Evolutionary conservation across 495 filamentous ascomycete genomes (phyloP).

Genomic region (Baudoinia panamericana): DNA sequence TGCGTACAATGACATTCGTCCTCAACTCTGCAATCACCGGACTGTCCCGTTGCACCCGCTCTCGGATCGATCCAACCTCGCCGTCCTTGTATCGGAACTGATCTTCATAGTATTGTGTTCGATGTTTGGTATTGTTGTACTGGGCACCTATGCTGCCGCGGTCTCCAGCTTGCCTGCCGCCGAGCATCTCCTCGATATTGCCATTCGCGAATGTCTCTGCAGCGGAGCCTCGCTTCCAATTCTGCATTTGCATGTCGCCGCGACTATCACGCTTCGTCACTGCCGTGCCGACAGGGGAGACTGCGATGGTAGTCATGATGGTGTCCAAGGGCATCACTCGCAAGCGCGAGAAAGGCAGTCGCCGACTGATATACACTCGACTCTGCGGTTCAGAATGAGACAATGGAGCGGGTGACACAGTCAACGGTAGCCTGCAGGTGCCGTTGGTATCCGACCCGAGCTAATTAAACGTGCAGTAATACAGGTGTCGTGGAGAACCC

Average conservation of each 20-base stretch:
- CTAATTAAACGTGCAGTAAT: too few relatives aligned
- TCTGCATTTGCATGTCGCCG: not conserved
- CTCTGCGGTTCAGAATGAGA: too few relatives aligned
- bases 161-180: conserved; percentile 3
- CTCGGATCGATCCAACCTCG: conserved; percentile 35
- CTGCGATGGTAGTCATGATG: not conserved
- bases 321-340: too few relatives aligned
- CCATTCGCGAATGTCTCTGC: conserved; percentile 13
- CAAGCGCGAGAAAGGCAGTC: too few relatives aligned
- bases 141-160: conserved; percentile 4
- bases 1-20: conserved; percentile 79
- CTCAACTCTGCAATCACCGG: conserved; percentile 67
- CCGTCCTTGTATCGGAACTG: conserved; percentile 43
- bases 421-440: too few relatives aligned
- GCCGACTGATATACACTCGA: too few relatives aligned
- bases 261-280: not conserved
- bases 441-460: too few relatives aligned
- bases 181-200: conserved; percentile 5
- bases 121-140: conserved; percentile 11
- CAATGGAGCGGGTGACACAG: too few relatives aligned
- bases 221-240: conserved; percentile 8
- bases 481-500: too few relatives aligned
- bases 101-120: conserved; percentile 45
- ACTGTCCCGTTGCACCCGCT: conserved; percentile 50
- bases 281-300: not conserved